phyloP scores from a whole-genome alignment of 768 basidiomycete genomes.

The Amanita polypyramis region DNA sequence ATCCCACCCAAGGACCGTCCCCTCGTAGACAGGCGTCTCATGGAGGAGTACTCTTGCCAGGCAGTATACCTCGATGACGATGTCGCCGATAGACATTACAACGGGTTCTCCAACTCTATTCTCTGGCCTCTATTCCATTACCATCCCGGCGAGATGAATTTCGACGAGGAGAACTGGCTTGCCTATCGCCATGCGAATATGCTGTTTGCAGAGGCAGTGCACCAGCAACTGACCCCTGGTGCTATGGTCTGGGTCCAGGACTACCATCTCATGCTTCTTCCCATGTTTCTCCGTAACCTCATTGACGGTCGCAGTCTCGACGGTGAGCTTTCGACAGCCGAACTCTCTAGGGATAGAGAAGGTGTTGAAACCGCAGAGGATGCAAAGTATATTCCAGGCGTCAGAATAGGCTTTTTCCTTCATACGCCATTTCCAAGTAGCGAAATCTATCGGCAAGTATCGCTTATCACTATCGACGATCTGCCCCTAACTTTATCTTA shows the following conservation, averaged over 20 bases:
- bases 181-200: slow-evolving; percentile 97
- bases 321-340: slow-evolving; percentile 46
- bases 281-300: slow-evolving; percentile 85
- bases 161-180: slow-evolving; percentile 97
- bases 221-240: slow-evolving; percentile 66
- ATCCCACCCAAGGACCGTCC: slow-evolving; percentile 91
- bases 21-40: slow-evolving; percentile 82
- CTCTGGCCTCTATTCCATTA: slow-evolving; percentile 99
- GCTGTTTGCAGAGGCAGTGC: slow-evolving; percentile 86
- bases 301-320: slow-evolving; percentile 58
- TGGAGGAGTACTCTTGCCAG: slow-evolving; percentile 93
- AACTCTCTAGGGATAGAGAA: slow-evolving; percentile 62
- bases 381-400: slow-evolving; percentile 38
- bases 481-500: slow-evolving; percentile 7
- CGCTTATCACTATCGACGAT: slow-evolving; percentile 1
- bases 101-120: slow-evolving; percentile 98
- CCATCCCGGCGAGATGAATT: slow-evolving; percentile 99
- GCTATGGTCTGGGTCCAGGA: slow-evolving; percentile 99
- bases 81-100: slow-evolving; percentile 96
- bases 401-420: slow-evolving; percentile 98
- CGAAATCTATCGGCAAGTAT: slow-evolving; percentile 85
- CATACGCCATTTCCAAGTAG: slow-evolving; percentile 98
- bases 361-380: slow-evolving; percentile 45
- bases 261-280: slow-evolving; percentile 95
- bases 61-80: slow-evolving; percentile 98